Base-by-base conservation (phyloP, 2,329 filamentous ascomycete species). In the Penicillium sp. region DNA sequence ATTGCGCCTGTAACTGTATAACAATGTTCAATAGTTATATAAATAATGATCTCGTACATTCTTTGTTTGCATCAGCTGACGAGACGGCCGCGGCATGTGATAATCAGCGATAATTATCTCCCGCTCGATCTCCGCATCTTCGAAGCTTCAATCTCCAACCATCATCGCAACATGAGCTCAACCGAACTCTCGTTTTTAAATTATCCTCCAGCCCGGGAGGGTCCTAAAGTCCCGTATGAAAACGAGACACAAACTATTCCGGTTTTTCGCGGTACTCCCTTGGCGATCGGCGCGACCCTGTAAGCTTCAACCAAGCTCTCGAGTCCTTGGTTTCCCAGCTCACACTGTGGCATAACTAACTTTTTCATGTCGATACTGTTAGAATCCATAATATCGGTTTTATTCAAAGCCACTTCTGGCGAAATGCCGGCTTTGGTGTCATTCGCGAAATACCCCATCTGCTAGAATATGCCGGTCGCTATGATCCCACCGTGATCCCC, bases 351-450 rank as follows among this genome's bases (percentile, higher is more conserved):
- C 10, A 8, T 14, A 15, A 7, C 15, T 36, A 17, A 16, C n/a
- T 15, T 22, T 9, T 9, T 11, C 25, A 6, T 27, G 12, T n/a
- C 25, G 12, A 25, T 16, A 1, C 6, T 10, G 16, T 25, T 27
- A 77, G 74, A 8, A 70, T 88, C 29, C 69, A 76, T 1, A 76
- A 74, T 16, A 65, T 80, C n/a, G 66, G 69, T 8, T 70, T 75
- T 29, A 45, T 90, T 6, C 81, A 84, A 42, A 74, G 71, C 39
- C 64, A 76, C 30, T 72, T 89, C 45, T 93, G 82, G 81, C 67
- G 65, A 32, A 86, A 87, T 66, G 81, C 84, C 13, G 79, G 79
- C 26, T 84, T 86, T 54, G 66, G 64, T 31, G 62, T 66, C 3
- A 65, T 85, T 27, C 75, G 76, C 31, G 65, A 72, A 23, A 71